Conservation (phyloP, 2,329 filamentous ascomycete genomes). For the Aspergillus texensis region DNA sequence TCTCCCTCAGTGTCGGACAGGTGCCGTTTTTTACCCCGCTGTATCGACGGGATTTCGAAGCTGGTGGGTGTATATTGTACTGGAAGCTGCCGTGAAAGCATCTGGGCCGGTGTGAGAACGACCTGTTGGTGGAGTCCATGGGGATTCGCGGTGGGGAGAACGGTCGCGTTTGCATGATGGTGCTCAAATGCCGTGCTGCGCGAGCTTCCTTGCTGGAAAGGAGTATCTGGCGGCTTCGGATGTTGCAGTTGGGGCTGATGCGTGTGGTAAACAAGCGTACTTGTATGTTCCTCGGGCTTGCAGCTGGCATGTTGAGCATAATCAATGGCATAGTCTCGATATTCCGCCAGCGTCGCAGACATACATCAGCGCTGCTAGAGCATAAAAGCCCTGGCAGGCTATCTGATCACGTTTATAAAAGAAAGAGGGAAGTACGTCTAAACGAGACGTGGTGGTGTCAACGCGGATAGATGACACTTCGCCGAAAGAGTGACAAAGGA, state of each 20-base stretch:
- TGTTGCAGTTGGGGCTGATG: conserved; percentile 43
- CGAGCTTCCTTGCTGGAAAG: conserved; percentile 36
- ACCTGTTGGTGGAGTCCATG: conserved; percentile 36
- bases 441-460: not conserved
- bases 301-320: conserved; percentile 70
- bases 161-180: conserved; percentile 42
- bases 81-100: conserved; percentile 37
- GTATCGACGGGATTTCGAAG: conserved; percentile 36
- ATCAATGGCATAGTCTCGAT: conserved; percentile 76
- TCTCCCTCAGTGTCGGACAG: conserved; percentile 36
- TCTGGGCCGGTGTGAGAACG: conserved; percentile 36
- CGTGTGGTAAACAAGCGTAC: conserved; percentile 65
- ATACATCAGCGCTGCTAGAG: conserved; percentile 76
- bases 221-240: conserved; percentile 35
- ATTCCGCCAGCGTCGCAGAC: conserved; percentile 72
- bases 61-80: conserved; percentile 37
- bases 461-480: not conserved
- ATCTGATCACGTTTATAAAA: conserved; percentile 17
- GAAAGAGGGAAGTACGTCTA: conserved; percentile 1
- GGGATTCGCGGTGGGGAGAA: conserved; percentile 34
- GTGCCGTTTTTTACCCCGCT: conserved; percentile 38
- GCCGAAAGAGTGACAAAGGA: not conserved
- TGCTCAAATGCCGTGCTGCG: conserved; percentile 41
- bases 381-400: conserved; percentile 68
- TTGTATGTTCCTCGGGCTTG: conserved; percentile 66